phyloP scores from a whole-genome alignment of 1,284 basidiomycete species.

The Trametes hirsuta region DNA sequence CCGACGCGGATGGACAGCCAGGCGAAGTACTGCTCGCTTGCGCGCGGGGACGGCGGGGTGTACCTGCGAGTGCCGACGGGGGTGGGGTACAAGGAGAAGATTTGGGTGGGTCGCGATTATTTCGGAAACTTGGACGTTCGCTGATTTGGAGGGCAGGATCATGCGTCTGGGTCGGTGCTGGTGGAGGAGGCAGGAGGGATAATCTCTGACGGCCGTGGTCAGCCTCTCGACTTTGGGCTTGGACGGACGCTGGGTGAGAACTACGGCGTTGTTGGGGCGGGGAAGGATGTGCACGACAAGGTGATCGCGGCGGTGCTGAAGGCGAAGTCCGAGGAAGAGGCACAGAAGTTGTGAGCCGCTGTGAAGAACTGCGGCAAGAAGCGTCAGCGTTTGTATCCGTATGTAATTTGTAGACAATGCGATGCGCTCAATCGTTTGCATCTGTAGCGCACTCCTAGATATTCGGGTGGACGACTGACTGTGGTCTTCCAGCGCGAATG shows the following conservation, averaged over 20 bases:
- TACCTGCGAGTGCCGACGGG: constrained; percentile 93
- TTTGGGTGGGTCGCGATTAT: constrained; percentile 52
- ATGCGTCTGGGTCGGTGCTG: constrained; percentile 86
- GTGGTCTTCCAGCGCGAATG: too few species aligned
- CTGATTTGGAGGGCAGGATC: constrained; percentile 61
- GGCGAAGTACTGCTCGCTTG: constrained; percentile 92
- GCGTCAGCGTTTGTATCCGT: background rate
- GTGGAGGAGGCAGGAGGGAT: constrained; percentile 90
- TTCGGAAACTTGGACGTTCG: background rate
- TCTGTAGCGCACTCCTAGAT: too few species aligned
- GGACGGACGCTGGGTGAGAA: constrained; percentile 89
- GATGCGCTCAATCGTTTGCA: too few species aligned
- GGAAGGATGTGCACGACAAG: constrained; percentile 64
- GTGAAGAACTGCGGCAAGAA: background rate
- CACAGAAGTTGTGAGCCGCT: background rate
- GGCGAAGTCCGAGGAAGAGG: constrained; percentile 53
- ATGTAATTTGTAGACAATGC: background rate
- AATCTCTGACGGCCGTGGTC: constrained; percentile 83
- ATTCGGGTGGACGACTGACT: too few species aligned
- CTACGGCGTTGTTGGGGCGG: constrained; percentile 84
- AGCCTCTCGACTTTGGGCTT: constrained; percentile 83
- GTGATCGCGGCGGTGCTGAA: constrained; percentile 79
- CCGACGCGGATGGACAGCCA: constrained; percentile 96
- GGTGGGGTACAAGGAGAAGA: constrained; percentile 34
- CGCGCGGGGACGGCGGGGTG: constrained; percentile 85